Evolutionary conservation across 306 rosid species (phyloP).

Genomic region (Pachyrhizus erosus): DNA sequence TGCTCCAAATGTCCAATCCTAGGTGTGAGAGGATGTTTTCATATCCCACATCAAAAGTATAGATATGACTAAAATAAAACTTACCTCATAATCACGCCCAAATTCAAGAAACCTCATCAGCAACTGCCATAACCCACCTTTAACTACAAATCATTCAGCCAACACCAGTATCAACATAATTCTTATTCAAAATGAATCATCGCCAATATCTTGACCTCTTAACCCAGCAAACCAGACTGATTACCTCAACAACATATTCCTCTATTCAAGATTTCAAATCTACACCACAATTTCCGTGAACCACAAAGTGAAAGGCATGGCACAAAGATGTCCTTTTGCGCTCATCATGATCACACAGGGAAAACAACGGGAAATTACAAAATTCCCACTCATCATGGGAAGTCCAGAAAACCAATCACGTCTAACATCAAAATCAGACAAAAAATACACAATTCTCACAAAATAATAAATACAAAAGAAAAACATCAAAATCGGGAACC

Average conservation of each 20-base stretch:
- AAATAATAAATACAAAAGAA: not conserved
- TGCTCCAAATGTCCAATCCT: not conserved
- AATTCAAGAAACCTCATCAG: constrained; percentile 1
- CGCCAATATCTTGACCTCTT: not conserved
- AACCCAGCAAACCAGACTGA: constrained; percentile 21
- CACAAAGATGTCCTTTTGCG: not conserved
- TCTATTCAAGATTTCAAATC: constrained; percentile 3
- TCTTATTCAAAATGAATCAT: not conserved
- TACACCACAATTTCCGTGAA: constrained; percentile 5
- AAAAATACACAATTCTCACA: constrained; percentile 19
- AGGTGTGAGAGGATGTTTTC: not conserved
- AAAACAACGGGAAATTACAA: not conserved
- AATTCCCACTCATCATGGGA: constrained; percentile 9
- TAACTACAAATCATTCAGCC: constrained; percentile 15
- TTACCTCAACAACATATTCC: constrained; percentile 14
- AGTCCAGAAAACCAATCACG: constrained; percentile 13
- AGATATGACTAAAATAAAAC: not conserved
- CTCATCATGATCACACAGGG: not conserved
- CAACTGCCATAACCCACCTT: not conserved
- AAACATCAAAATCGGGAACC: not conserved
- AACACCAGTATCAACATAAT: constrained; percentile 8
- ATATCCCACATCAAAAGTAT: not conserved
- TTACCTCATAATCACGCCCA: not conserved
- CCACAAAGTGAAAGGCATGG: not conserved
- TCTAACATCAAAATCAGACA: not conserved